Conservation (phyloP, 2,329 filamentous ascomycete species). For the Fusarium decemcellulare region DNA sequence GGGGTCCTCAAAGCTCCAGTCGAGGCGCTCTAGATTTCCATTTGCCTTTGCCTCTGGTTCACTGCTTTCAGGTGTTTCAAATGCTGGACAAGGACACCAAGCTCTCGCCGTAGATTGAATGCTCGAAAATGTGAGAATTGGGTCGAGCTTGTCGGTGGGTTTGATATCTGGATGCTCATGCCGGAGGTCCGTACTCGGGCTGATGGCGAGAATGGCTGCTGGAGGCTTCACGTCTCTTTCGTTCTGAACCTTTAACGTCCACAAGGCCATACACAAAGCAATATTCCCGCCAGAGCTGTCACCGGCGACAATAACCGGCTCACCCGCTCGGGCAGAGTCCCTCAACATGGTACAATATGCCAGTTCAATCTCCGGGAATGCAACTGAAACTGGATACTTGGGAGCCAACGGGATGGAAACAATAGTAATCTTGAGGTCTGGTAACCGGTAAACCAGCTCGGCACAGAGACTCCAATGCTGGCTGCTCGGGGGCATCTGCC, state of each 20-base stretch:
- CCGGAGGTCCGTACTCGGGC: slow-evolving; percentile 58
- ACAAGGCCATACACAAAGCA: slow-evolving; percentile 52
- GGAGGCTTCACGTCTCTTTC: slow-evolving; percentile 50
- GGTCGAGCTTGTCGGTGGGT: slow-evolving; percentile 37
- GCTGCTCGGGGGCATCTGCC: slow-evolving; percentile 63
- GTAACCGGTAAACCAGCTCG: slow-evolving; percentile 59
- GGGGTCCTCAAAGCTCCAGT: slow-evolving; percentile 54
- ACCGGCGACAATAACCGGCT: slow-evolving; percentile 64
- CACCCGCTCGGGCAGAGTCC: slow-evolving; percentile 51
- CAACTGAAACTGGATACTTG: slow-evolving; percentile 61
- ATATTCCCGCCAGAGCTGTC: slow-evolving; percentile 71
- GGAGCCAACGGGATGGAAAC: slow-evolving; percentile 70
- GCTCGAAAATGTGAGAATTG: slow-evolving; percentile 36
- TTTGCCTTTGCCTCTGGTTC: neutral
- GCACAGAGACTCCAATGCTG: slow-evolving; percentile 68
- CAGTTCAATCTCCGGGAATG: slow-evolving; percentile 62
- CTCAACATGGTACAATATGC: slow-evolving; percentile 60
- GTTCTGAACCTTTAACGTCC: slow-evolving; percentile 50
- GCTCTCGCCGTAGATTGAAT: slow-evolving; percentile 44
- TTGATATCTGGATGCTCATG: slow-evolving; percentile 41
- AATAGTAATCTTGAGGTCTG: slow-evolving; percentile 59
- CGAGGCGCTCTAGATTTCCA: neutral
- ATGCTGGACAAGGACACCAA: slow-evolving; percentile 38
- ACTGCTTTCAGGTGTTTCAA: neutral
- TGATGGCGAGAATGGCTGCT: slow-evolving; percentile 54